Evolutionary conservation across 768 basidiomycete species (phyloP).

Genomic region (Kwoniella sp.): DNA sequence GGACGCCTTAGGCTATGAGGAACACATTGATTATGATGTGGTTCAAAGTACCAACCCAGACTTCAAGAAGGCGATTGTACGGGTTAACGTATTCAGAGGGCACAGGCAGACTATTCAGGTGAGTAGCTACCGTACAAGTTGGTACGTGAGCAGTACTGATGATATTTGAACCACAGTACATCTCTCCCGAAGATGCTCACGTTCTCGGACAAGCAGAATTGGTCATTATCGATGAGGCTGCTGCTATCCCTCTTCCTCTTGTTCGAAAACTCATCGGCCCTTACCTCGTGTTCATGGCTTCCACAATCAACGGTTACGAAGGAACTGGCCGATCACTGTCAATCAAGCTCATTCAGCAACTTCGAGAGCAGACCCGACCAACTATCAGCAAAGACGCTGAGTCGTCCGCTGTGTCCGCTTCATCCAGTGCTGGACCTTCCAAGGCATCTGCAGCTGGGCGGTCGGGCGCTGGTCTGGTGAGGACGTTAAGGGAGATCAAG

Average conservation of each 20-base stretch:
- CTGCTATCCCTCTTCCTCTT: slow-evolving; percentile 93
- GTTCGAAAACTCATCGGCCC: slow-evolving; percentile 89
- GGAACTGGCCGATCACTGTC: slow-evolving; percentile 98
- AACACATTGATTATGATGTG: slow-evolving; percentile 98
- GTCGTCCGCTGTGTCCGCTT: slow-evolving; percentile 55
- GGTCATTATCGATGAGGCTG: slow-evolving; percentile 96
- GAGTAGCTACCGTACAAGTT: slow-evolving; percentile 21
- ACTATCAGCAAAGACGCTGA: slow-evolving; percentile 68
- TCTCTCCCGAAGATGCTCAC: slow-evolving; percentile 96
- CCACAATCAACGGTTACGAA: slow-evolving; percentile 99
- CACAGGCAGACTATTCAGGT: slow-evolving; percentile 98
- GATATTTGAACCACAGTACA: slow-evolving; percentile 67
- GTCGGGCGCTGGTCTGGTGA: slow-evolving; percentile 58
- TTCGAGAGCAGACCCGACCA: slow-evolving; percentile 85
- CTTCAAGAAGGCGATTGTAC: slow-evolving; percentile 89
- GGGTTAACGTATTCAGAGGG: slow-evolving; percentile 88
- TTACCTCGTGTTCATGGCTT: slow-evolving; percentile 97
- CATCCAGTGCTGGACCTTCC: slow-evolving; percentile 56
- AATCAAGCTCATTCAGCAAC: slow-evolving; percentile 94
- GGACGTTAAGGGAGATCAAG: slow-evolving; percentile 87
- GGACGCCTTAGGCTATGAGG: slow-evolving; percentile 91
- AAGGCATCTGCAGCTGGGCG: slow-evolving; percentile 54
- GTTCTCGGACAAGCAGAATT: slow-evolving; percentile 97
- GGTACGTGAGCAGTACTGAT: not conserved
- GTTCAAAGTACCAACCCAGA: slow-evolving; percentile 92